phyloP scores from a whole-genome alignment of 2,329 filamentous ascomycete genomes.

The Ophiosphaerella narmari region DNA sequence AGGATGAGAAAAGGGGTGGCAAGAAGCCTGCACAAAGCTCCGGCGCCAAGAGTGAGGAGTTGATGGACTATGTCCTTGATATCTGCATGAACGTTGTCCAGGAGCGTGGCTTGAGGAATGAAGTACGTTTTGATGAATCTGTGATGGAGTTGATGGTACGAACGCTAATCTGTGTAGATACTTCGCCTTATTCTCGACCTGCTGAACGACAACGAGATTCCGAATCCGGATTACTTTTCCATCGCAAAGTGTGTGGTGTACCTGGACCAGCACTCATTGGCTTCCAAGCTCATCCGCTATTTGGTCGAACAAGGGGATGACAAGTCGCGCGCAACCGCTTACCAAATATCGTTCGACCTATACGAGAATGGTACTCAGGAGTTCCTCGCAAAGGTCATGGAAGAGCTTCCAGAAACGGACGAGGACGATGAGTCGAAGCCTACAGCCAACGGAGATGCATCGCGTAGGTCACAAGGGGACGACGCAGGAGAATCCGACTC shows the following conservation, averaged over 20 bases:
- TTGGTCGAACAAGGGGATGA: constrained; percentile 80
- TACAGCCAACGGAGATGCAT: constrained; percentile 46
- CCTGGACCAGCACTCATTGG: constrained; percentile 87
- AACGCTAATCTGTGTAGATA: constrained; percentile 60
- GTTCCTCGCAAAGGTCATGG: constrained; percentile 87
- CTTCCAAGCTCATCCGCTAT: constrained; percentile 80
- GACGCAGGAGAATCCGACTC: constrained; percentile 63
- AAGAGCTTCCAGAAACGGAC: constrained; percentile 66
- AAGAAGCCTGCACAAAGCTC: constrained; percentile 61
- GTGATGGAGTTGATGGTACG: neutral
- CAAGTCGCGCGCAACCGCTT: constrained; percentile 81
- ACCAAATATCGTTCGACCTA: constrained; percentile 96
- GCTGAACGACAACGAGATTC: constrained; percentile 90
- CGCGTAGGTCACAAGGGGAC: constrained; percentile 42
- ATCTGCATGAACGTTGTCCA: constrained; percentile 99
- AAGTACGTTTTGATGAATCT: constrained; percentile 49
- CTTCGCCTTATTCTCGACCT: constrained; percentile 90
- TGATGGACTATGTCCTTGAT: constrained; percentile 94
- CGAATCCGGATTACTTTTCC: constrained; percentile 93
- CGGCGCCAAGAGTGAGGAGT: constrained; percentile 74
- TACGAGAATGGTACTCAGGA: constrained; percentile 99
- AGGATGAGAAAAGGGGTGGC: constrained; percentile 73
- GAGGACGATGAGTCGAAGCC: constrained; percentile 53
- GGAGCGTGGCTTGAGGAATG: constrained; percentile 80
- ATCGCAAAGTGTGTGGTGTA: constrained; percentile 98